Percentiles rank a stretch among this genome's conserved stretches.
These are phyloP conservation scores for Yamagishiella unicocca DNA, from an alignment of 139 green algal genomes.

Conservation along the genomic window DNA sequence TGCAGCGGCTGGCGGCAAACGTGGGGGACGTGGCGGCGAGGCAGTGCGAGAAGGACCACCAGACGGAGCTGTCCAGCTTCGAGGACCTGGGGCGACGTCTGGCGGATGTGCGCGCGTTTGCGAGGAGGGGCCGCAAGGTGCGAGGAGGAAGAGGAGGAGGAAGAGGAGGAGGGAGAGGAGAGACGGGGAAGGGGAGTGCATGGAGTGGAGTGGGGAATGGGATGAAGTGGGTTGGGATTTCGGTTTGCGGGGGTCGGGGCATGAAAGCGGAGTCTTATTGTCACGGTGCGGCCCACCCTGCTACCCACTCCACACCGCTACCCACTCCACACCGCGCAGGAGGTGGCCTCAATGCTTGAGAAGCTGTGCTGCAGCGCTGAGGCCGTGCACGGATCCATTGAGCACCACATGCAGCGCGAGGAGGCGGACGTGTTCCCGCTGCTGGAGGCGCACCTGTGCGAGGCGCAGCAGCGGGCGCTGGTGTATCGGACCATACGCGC, in stretches of 20 bases:
- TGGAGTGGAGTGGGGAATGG: background rate
- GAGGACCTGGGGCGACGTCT: constrained; percentile 87
- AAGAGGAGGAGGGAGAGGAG: background rate
- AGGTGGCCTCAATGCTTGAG: constrained; percentile 74
- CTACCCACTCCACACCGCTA: too few relatives aligned
- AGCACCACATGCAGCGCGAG: constrained; percentile 75
- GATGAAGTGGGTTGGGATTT: too few relatives aligned
- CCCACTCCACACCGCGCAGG: constrained; percentile 41
- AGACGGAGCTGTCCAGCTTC: constrained; percentile 72
- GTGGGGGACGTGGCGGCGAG: background rate
- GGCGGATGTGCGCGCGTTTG: constrained; percentile 80
- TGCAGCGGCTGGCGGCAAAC: constrained; percentile 57
- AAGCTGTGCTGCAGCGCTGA: constrained; percentile 73
- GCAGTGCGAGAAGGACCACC: constrained; percentile 80
- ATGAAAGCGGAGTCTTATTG: too few relatives aligned
- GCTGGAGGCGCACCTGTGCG: constrained; percentile 75
- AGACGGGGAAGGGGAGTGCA: background rate
- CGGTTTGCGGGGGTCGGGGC: too few relatives aligned
- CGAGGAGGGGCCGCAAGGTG: constrained; percentile 71
- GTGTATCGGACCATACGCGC: constrained; percentile 90
- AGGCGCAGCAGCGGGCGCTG: constrained; percentile 87
- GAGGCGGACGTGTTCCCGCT: constrained; percentile 89
- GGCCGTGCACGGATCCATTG: constrained; percentile 63
- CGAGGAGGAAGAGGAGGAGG: background rate
- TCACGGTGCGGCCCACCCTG: too few relatives aligned